Evolutionary conservation across 2,329 filamentous ascomycete genomes (phyloP).

Genomic region (Canariomyces notabilis): DNA sequence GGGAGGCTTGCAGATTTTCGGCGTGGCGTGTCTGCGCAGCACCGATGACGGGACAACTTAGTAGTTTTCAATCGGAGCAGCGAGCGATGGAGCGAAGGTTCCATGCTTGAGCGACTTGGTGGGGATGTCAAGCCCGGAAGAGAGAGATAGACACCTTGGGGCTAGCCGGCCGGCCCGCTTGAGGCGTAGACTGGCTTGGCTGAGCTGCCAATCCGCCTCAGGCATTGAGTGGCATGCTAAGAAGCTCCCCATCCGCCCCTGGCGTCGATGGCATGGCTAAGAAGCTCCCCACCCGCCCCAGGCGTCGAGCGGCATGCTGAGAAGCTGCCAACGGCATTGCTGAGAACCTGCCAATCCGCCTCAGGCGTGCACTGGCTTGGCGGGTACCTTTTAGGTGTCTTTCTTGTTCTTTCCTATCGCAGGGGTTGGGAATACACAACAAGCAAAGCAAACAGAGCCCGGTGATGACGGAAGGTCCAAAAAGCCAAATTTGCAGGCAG

Average conservation of each 20-base stretch:
- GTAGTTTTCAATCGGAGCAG: conserved; percentile 41
- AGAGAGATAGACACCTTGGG: too few species aligned
- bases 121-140: neutral
- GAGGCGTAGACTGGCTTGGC: conserved; percentile 3
- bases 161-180: too few species aligned
- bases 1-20: conserved; percentile 3
- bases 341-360: too few species aligned
- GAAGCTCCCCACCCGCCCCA: too few species aligned
- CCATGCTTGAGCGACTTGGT: neutral
- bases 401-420: conserved; percentile 3
- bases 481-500: conserved; percentile 41
- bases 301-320: too few species aligned
- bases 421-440: too few species aligned
- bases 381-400: neutral
- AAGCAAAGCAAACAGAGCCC: conserved; percentile 25
- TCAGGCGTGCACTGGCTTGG: neutral
- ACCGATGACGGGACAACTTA: conserved; percentile 25
- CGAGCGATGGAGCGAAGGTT: neutral
- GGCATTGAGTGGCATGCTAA: too few species aligned
- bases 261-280: too few species aligned
- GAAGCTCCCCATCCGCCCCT: too few species aligned
- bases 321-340: too few species aligned
- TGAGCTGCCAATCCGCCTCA: too few species aligned
- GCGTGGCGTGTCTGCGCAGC: conserved; percentile 17
- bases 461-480: conserved; percentile 35